Base-by-base conservation (phyloP, 2,329 filamentous ascomycete genomes). In the Sporothrix pallida region DNA sequence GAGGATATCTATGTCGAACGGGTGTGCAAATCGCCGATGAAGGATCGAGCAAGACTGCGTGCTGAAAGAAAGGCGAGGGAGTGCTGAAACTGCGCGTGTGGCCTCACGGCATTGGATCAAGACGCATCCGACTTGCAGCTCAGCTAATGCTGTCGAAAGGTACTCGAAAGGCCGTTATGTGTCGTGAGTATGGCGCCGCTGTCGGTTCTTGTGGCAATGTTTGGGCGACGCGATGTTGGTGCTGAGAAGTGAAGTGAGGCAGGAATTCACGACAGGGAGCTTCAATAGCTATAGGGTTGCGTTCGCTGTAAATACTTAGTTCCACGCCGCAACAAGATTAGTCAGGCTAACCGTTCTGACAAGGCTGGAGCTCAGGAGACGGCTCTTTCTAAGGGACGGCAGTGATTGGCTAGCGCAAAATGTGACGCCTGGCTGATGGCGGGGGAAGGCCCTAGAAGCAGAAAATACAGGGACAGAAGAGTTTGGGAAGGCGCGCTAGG, bases 391-490 rank as follows among this genome's bases (percentile, higher is more conserved):
- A 48, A 7, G 12, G 62, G 60, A 20, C 54, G 17, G 54, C 54
- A 10, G 69, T 20, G 52, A 71, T 71, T 71, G 69, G 69, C 69
- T 62, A 48, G 42, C 54, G 69, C 6, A n/a, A 26, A 10, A 31
- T 9, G n/a, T 17, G 12, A 37, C 20, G 31, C 17, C 68, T 46
- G 26, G 26, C 20, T 20, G 56, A 68, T 72, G 70, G 70, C 70
- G 70, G 70, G 70, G 70, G 72, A 74, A 74, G 48, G 58, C 62
- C 68, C 69, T 74, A 71, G 72, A 74, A 73, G 15, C 31, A 58
- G 2, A 52, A 60, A 17, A 37, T 37, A 37, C 31, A 37, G 31
- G 4, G 37, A 20, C 12, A 67, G 42, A 13, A 23, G 44, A 26
- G 56, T 42, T 26, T 20, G 31, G 52, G n/a, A 58, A 37, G 37